These are phyloP conservation scores for Termitomyces sp. DNA, from an alignment of 768 basidiomycete species.

Conservation along the genomic window DNA sequence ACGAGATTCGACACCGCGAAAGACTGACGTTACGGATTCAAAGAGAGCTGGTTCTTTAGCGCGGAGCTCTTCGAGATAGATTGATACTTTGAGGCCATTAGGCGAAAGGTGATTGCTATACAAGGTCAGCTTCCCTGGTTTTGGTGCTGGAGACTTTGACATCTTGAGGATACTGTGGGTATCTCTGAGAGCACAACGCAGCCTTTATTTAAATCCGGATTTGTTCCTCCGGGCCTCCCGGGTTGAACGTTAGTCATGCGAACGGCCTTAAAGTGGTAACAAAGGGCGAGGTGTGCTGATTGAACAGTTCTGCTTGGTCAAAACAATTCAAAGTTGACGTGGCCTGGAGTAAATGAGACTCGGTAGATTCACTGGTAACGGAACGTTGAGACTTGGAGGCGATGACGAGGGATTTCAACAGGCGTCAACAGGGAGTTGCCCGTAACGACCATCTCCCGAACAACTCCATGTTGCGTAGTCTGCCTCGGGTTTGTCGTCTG, in stretches of 20 bases:
- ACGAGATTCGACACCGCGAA: background rate
- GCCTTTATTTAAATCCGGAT: slow-evolving; percentile 1
- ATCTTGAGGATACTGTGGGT: background rate
- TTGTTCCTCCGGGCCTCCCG: background rate
- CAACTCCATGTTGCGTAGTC: slow-evolving; percentile 11
- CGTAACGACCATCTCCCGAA: background rate
- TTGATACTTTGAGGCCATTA: slow-evolving; percentile 22
- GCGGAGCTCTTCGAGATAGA: slow-evolving; percentile 18
- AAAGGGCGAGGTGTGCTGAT: background rate
- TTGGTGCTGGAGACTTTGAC: background rate
- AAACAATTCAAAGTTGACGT: background rate
- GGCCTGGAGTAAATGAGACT: background rate
- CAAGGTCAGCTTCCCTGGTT: slow-evolving; percentile 14
- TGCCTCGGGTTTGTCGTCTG: slow-evolving; percentile 15
- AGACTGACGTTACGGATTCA: slow-evolving; percentile 7
- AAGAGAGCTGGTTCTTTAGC: slow-evolving; percentile 9
- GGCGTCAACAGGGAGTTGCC: slow-evolving; percentile 9
- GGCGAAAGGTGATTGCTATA: slow-evolving; percentile 22
- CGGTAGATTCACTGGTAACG: background rate
- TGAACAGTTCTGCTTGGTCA: background rate
- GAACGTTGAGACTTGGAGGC: background rate
- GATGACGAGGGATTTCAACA: slow-evolving; percentile 1
- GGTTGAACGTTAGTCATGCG: background rate
- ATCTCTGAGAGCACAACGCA: background rate
- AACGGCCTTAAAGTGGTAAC: background rate